Percentiles rank a stretch among this genome's conserved stretches.
phyloP scores from a whole-genome alignment of 192 early-diverging fungal genomes.

The Coemansia furcata region DNA sequence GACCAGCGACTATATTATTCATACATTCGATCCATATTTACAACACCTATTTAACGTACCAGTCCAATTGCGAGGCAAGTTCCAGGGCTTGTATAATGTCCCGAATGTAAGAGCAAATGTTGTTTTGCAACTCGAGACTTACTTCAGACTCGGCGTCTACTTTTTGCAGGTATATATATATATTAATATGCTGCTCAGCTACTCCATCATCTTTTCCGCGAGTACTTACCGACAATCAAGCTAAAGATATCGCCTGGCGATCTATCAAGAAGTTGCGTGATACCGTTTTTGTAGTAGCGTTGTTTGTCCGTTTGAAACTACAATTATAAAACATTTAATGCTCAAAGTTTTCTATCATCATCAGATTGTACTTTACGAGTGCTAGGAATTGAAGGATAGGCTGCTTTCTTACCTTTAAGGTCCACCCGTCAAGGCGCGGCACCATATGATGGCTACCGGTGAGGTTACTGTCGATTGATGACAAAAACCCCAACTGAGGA shows the following conservation, averaged over 20 bases:
- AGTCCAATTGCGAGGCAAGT: slow-evolving; percentile 39
- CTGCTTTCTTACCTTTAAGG: slow-evolving; percentile 14
- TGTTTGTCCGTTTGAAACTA: slow-evolving; percentile 52
- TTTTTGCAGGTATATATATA: neutral
- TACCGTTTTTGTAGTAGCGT: slow-evolving; percentile 40
- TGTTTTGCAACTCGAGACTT: slow-evolving; percentile 67
- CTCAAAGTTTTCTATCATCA: no score
- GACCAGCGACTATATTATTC: neutral
- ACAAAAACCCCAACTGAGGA: slow-evolving; percentile 49
- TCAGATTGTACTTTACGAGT: no score
- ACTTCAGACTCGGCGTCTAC: slow-evolving; percentile 83
- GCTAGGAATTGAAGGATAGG: no score
- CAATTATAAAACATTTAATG: neutral
- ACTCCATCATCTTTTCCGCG: neutral
- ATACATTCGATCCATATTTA: neutral
- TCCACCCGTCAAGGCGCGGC: slow-evolving; percentile 14
- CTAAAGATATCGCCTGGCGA: slow-evolving; percentile 82
- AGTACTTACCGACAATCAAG: slow-evolving; percentile 64
- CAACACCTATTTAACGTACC: slow-evolving; percentile 41
- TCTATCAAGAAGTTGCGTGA: slow-evolving; percentile 66
- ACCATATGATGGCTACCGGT: neutral
- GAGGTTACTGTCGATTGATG: slow-evolving; percentile 25
- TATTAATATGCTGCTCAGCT: neutral
- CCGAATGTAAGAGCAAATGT: slow-evolving; percentile 58
- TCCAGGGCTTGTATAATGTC: slow-evolving; percentile 60